Evolutionary conservation across 2,329 filamentous ascomycete species (phyloP).

Genomic region (Microsporum ferrugineum): DNA sequence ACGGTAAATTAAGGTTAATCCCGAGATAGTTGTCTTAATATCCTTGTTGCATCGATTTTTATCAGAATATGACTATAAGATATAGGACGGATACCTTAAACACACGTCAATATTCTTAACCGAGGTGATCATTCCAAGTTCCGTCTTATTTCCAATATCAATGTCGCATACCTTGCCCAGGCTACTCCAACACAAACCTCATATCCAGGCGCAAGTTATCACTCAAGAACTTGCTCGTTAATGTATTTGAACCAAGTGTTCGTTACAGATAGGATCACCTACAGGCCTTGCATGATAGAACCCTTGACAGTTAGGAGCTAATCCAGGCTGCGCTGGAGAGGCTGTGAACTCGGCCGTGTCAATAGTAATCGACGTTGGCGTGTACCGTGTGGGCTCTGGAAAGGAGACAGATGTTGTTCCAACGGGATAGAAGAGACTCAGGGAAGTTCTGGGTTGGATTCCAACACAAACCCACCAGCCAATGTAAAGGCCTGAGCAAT

Average conservation of each 20-base stretch:
- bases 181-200: neutral
- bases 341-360: neutral
- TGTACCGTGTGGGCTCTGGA: neutral
- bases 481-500: slow-evolving; percentile 16
- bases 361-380: neutral
- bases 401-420: neutral
- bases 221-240: no score
- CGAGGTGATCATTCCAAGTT: neutral
- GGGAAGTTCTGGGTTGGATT: neutral
- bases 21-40: neutral
- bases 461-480: slow-evolving; percentile 11
- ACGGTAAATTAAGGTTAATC: neutral
- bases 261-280: neutral
- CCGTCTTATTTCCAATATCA: neutral
- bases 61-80: neutral
- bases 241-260: no score
- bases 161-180: neutral
- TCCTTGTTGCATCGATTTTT: neutral
- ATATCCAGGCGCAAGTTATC: neutral
- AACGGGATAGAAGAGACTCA: neutral
- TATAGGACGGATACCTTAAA: neutral
- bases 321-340: neutral
- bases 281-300: neutral
- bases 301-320: neutral
- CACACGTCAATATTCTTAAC: neutral